These are phyloP conservation scores for Cucurbita maxima DNA, from an alignment of 306 rosid species.

Conservation along the genomic window DNA sequence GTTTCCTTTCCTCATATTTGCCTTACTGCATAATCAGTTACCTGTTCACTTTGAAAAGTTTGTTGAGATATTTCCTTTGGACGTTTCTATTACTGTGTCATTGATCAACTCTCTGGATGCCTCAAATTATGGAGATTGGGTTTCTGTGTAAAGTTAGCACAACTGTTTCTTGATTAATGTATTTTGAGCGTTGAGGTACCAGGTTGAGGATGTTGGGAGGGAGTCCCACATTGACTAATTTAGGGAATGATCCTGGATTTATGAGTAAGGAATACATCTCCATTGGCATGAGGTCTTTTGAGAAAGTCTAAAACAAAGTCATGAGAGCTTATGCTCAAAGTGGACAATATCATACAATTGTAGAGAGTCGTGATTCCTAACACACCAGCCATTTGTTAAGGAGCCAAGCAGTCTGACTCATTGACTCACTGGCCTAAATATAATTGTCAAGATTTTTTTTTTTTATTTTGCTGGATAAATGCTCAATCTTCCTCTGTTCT, in stretches of 20 bases:
- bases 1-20: neutral
- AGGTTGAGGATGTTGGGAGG: too few relatives aligned
- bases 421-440: neutral
- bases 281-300: too few relatives aligned
- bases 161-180: neutral
- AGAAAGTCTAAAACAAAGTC: too few relatives aligned
- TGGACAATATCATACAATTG: too few relatives aligned
- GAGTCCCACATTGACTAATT: too few relatives aligned
- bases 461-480: neutral
- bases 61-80: neutral
- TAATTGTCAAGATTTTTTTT: too few relatives aligned
- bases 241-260: too few relatives aligned
- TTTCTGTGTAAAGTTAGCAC: neutral
- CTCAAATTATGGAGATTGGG: neutral
- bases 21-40: neutral
- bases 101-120: neutral
- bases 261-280: too few relatives aligned
- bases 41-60: neutral
- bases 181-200: neutral
- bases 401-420: neutral
- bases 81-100: neutral
- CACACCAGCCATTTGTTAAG: neutral
- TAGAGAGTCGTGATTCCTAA: too few relatives aligned
- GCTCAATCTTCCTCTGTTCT: neutral
- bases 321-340: too few relatives aligned